These are phyloP conservation scores for Rhytidhysteron rufulum DNA, from an alignment of 2,329 filamentous ascomycete genomes.

Conservation along the genomic window DNA sequence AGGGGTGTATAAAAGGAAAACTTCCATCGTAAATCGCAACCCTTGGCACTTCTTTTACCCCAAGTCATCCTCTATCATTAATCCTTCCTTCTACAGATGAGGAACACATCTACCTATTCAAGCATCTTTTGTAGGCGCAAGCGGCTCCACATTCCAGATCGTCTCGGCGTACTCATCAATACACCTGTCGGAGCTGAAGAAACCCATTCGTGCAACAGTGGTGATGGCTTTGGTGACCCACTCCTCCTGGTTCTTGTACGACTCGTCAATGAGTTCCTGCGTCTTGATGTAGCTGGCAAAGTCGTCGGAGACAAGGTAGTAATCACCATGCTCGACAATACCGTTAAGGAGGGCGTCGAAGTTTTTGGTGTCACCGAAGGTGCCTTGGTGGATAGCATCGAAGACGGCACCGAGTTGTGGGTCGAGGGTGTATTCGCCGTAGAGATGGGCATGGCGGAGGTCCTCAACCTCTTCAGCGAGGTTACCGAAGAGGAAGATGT, in stretches of 20 bases:
- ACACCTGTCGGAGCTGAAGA: constrained; percentile 92
- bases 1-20: too few relatives aligned
- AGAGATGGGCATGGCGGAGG: constrained; percentile 84
- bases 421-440: constrained; percentile 75
- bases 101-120: neutral
- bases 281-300: constrained; percentile 94
- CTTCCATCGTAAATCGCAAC: neutral
- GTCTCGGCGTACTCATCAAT: constrained; percentile 96
- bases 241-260: constrained; percentile 85
- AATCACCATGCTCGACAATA: constrained; percentile 90
- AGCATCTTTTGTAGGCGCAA: constrained; percentile 45
- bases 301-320: constrained; percentile 96
- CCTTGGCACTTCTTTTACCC: neutral
- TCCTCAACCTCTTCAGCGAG: constrained; percentile 96
- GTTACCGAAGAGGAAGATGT: constrained; percentile 98
- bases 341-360: constrained; percentile 82
- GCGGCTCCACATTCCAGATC: constrained; percentile 95
- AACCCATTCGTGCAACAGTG: constrained; percentile 90
- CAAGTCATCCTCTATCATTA: neutral
- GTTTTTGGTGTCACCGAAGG: constrained; percentile 72
- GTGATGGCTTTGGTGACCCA: constrained; percentile 90
- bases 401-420: constrained; percentile 77
- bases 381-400: constrained; percentile 71
- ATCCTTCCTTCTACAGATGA: neutral
- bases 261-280: constrained; percentile 84